A percentile compares a stretch with the other conserved stretches of the same genome.
These are phyloP conservation scores for Opeltia flavorubescens DNA, from an alignment of 495 filamentous ascomycete genomes.

Conservation along the genomic window DNA sequence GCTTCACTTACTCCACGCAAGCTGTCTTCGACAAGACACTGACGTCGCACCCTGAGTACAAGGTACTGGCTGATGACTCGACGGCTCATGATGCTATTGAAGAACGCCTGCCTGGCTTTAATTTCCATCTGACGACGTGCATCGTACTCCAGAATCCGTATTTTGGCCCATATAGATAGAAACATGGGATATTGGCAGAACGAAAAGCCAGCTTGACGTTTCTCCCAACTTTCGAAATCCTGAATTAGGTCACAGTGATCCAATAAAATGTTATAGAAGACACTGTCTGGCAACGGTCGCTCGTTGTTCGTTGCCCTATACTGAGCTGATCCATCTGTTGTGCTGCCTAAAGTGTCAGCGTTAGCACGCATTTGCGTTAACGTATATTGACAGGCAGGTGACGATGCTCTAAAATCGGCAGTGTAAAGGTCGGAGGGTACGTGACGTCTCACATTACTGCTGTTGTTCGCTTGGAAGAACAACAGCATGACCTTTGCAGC, in stretches of 20 bases:
- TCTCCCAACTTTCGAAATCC: conserved; percentile 86
- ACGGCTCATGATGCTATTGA: conserved; percentile 67
- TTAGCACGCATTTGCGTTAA: conserved; percentile 1
- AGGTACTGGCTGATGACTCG: conserved; percentile 69
- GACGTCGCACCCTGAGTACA: conserved; percentile 61
- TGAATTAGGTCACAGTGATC: conserved; percentile 77
- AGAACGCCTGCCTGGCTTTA: conserved; percentile 82
- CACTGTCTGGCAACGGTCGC: conserved; percentile 59
- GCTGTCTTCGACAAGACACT: conserved; percentile 87
- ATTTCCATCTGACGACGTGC: conserved; percentile 83
- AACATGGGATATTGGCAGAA: conserved; percentile 96
- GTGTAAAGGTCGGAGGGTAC: conserved; percentile 17
- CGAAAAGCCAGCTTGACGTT: conserved; percentile 56
- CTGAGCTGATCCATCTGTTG: conserved; percentile 20
- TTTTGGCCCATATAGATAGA: conserved; percentile 86
- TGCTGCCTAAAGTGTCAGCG: conserved; percentile 11
- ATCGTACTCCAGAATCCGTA: conserved; percentile 83
- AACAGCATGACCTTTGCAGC: conserved; percentile 71
- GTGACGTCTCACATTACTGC: conserved; percentile 19
- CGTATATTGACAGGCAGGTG: background rate
- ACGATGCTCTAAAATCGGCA: background rate
- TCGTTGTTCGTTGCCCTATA: conserved; percentile 36
- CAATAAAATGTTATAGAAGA: conserved; percentile 77
- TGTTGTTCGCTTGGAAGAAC: conserved; percentile 72
- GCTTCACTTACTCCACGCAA: conserved; percentile 76